Percentiles rank a stretch among this genome's conserved stretches.
phyloP scores from a whole-genome alignment of 1,139 yeast species.

The Geotrichum australiense region DNA sequence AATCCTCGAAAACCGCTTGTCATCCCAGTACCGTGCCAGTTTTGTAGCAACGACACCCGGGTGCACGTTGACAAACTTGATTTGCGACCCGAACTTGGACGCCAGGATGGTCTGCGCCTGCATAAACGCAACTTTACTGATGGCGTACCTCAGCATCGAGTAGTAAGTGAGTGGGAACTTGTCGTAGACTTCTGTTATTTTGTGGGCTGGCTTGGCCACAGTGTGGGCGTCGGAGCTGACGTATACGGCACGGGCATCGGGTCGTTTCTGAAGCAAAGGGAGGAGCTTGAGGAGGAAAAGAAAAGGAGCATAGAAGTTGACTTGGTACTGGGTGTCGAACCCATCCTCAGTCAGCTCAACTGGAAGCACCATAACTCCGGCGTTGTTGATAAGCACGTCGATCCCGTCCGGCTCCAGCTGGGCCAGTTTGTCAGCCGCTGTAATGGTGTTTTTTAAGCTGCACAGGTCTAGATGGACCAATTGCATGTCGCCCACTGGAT shows the following conservation, averaged over 20 bases:
- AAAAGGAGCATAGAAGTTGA: conserved; percentile 72
- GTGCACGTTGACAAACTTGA: conserved; percentile 62
- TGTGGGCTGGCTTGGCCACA: conserved; percentile 47
- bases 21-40: conserved; percentile 40
- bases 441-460: conserved; percentile 50
- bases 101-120: conserved; percentile 66
- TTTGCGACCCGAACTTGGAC: conserved; percentile 60
- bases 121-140: conserved; percentile 74
- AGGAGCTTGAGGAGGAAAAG: conserved; percentile 57
- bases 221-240: conserved; percentile 67
- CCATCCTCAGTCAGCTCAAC: conserved; percentile 57
- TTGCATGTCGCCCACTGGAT: conserved; percentile 60
- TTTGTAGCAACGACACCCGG: conserved; percentile 82
- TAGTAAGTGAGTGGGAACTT: conserved; percentile 50
- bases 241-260: conserved; percentile 53
- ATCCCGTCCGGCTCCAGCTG: conserved; percentile 46
- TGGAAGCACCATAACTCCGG: conserved; percentile 78
- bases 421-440: conserved; percentile 50
- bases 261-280: conserved; percentile 42
- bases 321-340: conserved; percentile 74
- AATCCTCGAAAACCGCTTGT: background rate
- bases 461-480: conserved; percentile 58
- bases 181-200: conserved; percentile 48
- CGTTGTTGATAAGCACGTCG: conserved; percentile 66
- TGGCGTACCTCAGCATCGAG: conserved; percentile 73